phyloP scores from a whole-genome alignment of 345 rosid species.

The Draba incana region DNA sequence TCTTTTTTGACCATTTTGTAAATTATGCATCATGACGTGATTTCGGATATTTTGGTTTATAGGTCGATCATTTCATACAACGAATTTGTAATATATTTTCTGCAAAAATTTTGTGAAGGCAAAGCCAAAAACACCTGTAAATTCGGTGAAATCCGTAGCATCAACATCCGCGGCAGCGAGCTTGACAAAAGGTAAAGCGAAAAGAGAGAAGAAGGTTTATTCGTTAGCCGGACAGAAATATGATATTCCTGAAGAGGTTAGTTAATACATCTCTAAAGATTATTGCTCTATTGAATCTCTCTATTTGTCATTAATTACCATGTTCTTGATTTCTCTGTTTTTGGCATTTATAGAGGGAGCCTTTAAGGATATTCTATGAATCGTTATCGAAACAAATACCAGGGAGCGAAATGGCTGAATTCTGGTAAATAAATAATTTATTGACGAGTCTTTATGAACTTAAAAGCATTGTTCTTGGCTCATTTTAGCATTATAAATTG shows the following conservation, averaged over 20 bases:
- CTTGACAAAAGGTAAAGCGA: conserved; percentile 59
- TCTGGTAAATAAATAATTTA: conserved; percentile 60
- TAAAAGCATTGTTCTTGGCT: background rate
- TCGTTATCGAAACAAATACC: conserved; percentile 85
- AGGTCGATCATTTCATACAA: conserved; percentile 13
- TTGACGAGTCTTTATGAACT: conserved; percentile 12
- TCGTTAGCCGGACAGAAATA: conserved; percentile 80
- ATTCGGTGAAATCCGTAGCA: conserved; percentile 44
- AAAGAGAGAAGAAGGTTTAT: conserved; percentile 92
- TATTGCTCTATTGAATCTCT: conserved; percentile 16
- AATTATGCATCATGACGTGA: conserved; percentile 12
- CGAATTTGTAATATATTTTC: conserved; percentile 34
- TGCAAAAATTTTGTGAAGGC: conserved; percentile 50
- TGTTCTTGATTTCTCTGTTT: conserved; percentile 19
- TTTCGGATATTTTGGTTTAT: conserved; percentile 5
- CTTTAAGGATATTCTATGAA: conserved; percentile 90
- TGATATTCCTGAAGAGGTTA: conserved; percentile 94
- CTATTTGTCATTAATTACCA: background rate
- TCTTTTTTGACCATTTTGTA: background rate
- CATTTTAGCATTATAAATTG: background rate
- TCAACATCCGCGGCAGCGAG: conserved; percentile 52
- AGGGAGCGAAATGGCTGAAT: conserved; percentile 91
- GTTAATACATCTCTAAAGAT: background rate
- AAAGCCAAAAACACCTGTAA: conserved; percentile 51
- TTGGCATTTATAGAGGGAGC: conserved; percentile 72